Base-by-base conservation (phyloP, 805 yeast species). In the Candida succiphila region DNA sequence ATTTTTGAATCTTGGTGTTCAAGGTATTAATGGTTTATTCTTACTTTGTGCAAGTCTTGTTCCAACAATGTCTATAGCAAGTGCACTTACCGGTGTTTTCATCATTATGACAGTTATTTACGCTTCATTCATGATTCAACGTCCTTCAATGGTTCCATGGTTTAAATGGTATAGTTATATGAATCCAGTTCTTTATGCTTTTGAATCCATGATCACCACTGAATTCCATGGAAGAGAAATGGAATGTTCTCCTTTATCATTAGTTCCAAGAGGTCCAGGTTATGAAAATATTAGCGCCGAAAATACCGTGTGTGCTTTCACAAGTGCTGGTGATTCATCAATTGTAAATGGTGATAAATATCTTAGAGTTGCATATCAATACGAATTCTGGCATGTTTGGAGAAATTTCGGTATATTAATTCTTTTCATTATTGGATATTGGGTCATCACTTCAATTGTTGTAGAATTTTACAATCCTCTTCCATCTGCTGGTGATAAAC, bases 121-220 rank as follows among this genome's bases (percentile, higher is more conserved):
- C 53, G 68, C 84, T n/a, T 82, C 85, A 19, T 75, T 63, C 52
- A 67, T 75, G 59, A 67, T 78, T 41, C 84, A 81, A 33, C 54
- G 68, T 25, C 67, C 68, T 3, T 60, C 65, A 26, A 67, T 69
- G 74, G 70, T 71, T 46, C 77, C 75, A 44, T 75, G 82, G 82
- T 69, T 72, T 37, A 67, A 73, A 50, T 70, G 77, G 76, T 59
- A 63, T 44, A 63, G 69, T 32, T 70, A 65, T 47, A 37, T 65
- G 33, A 66, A 70, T 43, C 76, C 77, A 7, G 39, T 70, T 28
- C 47, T 63, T 10, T 70, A 69, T 38, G 64, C 61, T 9, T 69
- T 63, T 40, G 84, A 75, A 49, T 49, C 73, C 13, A 57, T 76
- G 48, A 63, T 77, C 61, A 60, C 69, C 7, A 68, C 68, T 38